Conservation (phyloP, 2,329 filamentous ascomycete species). For the Hirsutella minnesotensis region DNA sequence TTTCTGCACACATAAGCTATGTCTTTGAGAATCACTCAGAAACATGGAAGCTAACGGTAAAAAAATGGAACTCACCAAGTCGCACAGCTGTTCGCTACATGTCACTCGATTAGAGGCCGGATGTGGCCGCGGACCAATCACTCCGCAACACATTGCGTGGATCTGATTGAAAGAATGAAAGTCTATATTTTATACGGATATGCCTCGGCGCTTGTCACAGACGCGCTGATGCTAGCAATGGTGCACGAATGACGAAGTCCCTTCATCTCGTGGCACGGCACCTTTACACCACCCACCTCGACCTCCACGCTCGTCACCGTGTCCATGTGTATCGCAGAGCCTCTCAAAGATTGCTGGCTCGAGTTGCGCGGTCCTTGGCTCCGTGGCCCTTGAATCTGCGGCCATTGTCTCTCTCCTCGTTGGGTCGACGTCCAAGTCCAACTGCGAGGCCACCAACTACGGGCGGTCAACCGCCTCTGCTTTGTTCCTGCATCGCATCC, state of each 20-base stretch:
- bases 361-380: constrained; percentile 5
- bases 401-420: not conserved
- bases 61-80: too few species aligned
- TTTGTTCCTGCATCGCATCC: constrained; percentile 7
- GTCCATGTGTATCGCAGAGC: constrained; percentile 30
- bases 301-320: constrained; percentile 30
- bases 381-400: not conserved
- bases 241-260: not conserved
- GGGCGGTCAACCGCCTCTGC: not conserved
- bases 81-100: too few species aligned
- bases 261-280: not conserved
- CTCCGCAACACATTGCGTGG: not conserved
- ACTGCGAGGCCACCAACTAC: not conserved
- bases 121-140: not conserved
- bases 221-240: not conserved
- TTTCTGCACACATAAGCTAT: too few species aligned
- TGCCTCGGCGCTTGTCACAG: not conserved
- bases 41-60: too few species aligned
- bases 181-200: not conserved
- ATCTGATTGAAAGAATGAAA: not conserved
- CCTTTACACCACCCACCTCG: constrained; percentile 16
- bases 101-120: too few species aligned
- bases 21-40: too few species aligned
- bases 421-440: not conserved
- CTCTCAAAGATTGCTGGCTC: constrained; percentile 21